Base-by-base conservation (phyloP, 768 basidiomycete genomes). In the Lyophyllum atratum region DNA sequence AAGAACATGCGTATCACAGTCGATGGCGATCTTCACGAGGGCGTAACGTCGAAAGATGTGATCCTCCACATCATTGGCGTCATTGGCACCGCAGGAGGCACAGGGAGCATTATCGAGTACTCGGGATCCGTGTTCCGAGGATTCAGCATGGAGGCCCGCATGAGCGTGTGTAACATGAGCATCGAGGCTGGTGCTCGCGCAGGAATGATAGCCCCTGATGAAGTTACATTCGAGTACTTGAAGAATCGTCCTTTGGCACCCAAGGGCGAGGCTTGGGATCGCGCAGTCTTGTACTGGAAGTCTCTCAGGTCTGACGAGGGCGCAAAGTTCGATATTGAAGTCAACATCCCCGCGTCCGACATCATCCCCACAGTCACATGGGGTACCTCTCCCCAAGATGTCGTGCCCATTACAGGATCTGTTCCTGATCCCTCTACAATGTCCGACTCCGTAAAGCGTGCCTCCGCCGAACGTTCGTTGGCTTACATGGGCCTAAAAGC, bases 1-100 rank as follows among this genome's bases (percentile, higher is more conserved):
- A 93, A 93, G 76, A 95, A 95, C 75, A 94, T 95, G 92, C 86
- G 90, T 44, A 90, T 95, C 64, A 86, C 85, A 46, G 92, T 95
- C 60, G 87, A 95, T 51, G 93, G 93, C 57, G 80, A 85, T 31
- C 83, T 95, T 26, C 77, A 76, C 21, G 87, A 92, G 65, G 93
- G 93, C 47, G 89, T 95, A 52, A 89, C 80, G 43, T 92, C 93
- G 7, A 95, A 95, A 72, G 93, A 95, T 69, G 90, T 95, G 59
- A 88, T 95, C 56, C 80, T 95, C 19, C 85, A 95, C 67, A 92
- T 94, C 65, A 95, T 95, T 66, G 93, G 93, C 44, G 73, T 86
- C 63, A 93, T 95, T 67, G 93, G 93, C 58, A 94, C 93, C n/a
- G 93, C 93, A 48, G 93, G 93, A 65, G 93, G 92, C 50, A 95